Percentiles rank a stretch among this genome's conserved stretches.
Conservation (phyloP, 805 yeast genomes). For the Metschnikowia borealis region DNA sequence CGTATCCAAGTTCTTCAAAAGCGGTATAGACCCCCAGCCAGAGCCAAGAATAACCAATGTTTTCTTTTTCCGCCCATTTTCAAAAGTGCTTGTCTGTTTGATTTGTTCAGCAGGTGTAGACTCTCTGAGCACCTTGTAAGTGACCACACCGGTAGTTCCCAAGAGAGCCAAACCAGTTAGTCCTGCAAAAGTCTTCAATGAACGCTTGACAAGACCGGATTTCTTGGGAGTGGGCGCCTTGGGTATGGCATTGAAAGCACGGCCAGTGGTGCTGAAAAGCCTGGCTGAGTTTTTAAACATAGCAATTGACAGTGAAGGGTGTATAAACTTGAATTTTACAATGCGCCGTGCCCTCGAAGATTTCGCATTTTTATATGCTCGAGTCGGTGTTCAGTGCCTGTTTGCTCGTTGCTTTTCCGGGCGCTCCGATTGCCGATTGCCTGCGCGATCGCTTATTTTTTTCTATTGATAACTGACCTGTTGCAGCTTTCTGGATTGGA, state of each 20-base stretch:
- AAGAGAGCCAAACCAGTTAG: conserved; percentile 48
- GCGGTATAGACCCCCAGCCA: conserved; percentile 93
- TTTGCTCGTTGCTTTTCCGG: conserved; percentile 5
- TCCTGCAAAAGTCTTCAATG: conserved; percentile 48
- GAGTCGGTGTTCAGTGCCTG: not conserved
- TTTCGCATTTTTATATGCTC: conserved; percentile 3
- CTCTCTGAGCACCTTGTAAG: conserved; percentile 60
- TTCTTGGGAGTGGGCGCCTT: conserved; percentile 15
- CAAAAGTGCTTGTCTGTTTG: conserved; percentile 54
- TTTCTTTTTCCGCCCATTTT: conserved; percentile 60
- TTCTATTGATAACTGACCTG: not conserved
- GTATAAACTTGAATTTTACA: not conserved
- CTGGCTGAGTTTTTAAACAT: conserved; percentile 19
- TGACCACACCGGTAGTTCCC: conserved; percentile 48
- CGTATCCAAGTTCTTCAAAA: conserved; percentile 81
- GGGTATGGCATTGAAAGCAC: conserved; percentile 19
- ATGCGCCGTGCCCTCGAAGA: not conserved
- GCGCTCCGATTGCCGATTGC: not conserved
- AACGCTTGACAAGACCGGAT: conserved; percentile 29
- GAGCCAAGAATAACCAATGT: conserved; percentile 80
- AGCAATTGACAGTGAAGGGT: not conserved
- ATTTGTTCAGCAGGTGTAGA: conserved; percentile 55
- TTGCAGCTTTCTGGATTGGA: not conserved
- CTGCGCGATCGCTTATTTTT: conserved; percentile 1
- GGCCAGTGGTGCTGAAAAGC: conserved; percentile 21